These are phyloP conservation scores for Beauveria caledonica DNA, from an alignment of 2,329 filamentous ascomycete genomes.

Conservation along the genomic window DNA sequence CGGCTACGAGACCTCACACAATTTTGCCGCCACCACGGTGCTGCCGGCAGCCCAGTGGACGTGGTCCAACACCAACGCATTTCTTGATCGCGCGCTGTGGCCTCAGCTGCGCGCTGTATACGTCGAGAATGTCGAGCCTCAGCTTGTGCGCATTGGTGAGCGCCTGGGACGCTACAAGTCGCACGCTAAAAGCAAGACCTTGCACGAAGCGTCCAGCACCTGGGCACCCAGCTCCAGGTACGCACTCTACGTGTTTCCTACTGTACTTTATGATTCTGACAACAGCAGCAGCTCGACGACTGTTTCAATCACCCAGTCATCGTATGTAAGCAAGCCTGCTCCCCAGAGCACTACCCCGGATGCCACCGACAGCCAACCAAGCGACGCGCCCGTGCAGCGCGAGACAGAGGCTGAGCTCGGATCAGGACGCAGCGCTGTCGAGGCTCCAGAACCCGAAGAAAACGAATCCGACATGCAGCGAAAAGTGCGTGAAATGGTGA, in stretches of 20 bases:
- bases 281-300: not conserved
- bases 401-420: constrained; percentile 9
- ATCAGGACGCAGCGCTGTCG: constrained; percentile 26
- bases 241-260: constrained; percentile 10
- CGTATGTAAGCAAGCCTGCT: constrained; percentile 26
- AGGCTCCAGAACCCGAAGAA: constrained; percentile 36
- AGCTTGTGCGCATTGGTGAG: constrained; percentile 85
- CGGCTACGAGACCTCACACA: constrained; percentile 57
- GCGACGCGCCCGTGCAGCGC: constrained; percentile 12
- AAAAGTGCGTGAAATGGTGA: constrained; percentile 57
- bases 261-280: not conserved
- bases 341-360: constrained; percentile 21
- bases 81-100: constrained; percentile 71
- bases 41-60: constrained; percentile 65
- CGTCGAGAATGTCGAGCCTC: constrained; percentile 87
- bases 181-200: constrained; percentile 23
- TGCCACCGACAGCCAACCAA: constrained; percentile 7
- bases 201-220: not conserved
- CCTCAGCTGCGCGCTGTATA: constrained; percentile 75
- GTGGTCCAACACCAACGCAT: constrained; percentile 60
- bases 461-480: constrained; percentile 47
- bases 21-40: constrained; percentile 60
- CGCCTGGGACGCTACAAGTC: constrained; percentile 67
- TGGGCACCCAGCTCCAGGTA: constrained; percentile 5
- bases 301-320: constrained; percentile 16